phyloP scores from a whole-genome alignment of 2,329 filamentous ascomycete species.

The Penicillium digitatum region DNA sequence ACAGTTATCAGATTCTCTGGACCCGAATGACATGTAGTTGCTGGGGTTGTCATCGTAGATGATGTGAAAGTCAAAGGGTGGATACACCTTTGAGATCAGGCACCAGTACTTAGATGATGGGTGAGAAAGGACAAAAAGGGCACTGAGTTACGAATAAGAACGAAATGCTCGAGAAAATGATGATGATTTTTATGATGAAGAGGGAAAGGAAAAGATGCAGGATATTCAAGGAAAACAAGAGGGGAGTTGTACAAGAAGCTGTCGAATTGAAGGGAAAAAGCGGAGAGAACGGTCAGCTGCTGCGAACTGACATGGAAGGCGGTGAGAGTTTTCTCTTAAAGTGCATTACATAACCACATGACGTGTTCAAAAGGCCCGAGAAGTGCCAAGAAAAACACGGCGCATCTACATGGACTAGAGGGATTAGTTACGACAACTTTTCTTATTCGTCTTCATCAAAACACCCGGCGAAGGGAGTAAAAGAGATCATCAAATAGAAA shows the following conservation, averaged over 20 bases:
- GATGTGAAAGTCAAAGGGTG: slow-evolving; percentile 5
- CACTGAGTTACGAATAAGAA: slow-evolving; percentile 10
- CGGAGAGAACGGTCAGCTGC: slow-evolving; percentile 11
- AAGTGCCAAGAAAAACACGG: background rate
- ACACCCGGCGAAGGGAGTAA: background rate
- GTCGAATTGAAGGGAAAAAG: slow-evolving; percentile 17
- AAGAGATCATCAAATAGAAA: slow-evolving; percentile 11
- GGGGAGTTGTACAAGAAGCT: slow-evolving; percentile 14
- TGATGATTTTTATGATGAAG: slow-evolving; percentile 10
- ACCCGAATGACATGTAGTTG: slow-evolving; percentile 44
- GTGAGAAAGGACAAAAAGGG: slow-evolving; percentile 3
- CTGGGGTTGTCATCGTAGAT: slow-evolving; percentile 35
- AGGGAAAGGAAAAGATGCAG: slow-evolving; percentile 15
- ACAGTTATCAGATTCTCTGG: slow-evolving; percentile 75
- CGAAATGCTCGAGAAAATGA: slow-evolving; percentile 11
- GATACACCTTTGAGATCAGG: slow-evolving; percentile 14
- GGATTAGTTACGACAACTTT: background rate
- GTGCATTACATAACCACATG: slow-evolving; percentile 1
- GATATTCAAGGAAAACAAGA: slow-evolving; percentile 12
- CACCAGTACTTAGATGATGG: slow-evolving; percentile 1
- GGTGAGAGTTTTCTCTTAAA: background rate
- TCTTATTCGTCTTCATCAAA: background rate
- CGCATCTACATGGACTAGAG: background rate
- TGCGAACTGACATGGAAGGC: background rate
- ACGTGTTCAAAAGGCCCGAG: background rate